Evolutionary conservation across 139 green algal species (phyloP), one percentile per base, ranked within the genome.

Genomic region (Auxenochlorella pyrenoidosa): DNA sequence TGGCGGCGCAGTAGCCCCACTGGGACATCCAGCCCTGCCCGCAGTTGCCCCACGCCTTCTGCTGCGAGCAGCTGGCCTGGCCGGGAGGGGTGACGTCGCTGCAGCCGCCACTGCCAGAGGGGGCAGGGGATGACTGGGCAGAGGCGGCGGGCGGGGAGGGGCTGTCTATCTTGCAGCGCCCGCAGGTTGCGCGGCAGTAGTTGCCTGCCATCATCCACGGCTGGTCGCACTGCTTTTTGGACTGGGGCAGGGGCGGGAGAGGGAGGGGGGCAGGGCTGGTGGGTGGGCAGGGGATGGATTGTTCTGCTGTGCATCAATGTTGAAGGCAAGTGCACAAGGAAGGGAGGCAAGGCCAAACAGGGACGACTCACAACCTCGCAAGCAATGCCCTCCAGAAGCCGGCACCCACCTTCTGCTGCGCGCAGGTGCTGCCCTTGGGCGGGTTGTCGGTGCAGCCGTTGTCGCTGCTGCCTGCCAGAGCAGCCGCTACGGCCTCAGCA

Each of bases 31-130:
- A 92, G 43, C 24, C 24, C 16, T 83, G 47, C 1, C 44, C 12
- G 58, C 90, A 93, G 63, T 87, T 89, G 80, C 90, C 90, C 43
- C 81, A 91, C 19, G 72, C 70, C 58, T 85, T 41, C 73, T 93
- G 90, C 79, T 90, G 84, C n/a, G 86, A 18, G 58, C 89, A 92
- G 73, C 54, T 82, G 40, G 13, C 68, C 22, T 41, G 32, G 32
- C 40, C 79, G 36, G n/a, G 38, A 22, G 86, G 86, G 12, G 78
- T 19, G 36, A 22, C 71, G 44, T 90, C 86, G 41, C 15, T 72
- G 77, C 86, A 89, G 60, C 70, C 75, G 63, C 38, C 40, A 32
- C 38, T 59, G 43, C 58, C 10, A 38, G 63, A 24, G 30, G 22
- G 8, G 34, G 63, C 16, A 2, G 63, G 2, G 1, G 66, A 38